phyloP scores from a whole-genome alignment of 2,329 filamentous ascomycete genomes.

The Amphichorda felina region DNA sequence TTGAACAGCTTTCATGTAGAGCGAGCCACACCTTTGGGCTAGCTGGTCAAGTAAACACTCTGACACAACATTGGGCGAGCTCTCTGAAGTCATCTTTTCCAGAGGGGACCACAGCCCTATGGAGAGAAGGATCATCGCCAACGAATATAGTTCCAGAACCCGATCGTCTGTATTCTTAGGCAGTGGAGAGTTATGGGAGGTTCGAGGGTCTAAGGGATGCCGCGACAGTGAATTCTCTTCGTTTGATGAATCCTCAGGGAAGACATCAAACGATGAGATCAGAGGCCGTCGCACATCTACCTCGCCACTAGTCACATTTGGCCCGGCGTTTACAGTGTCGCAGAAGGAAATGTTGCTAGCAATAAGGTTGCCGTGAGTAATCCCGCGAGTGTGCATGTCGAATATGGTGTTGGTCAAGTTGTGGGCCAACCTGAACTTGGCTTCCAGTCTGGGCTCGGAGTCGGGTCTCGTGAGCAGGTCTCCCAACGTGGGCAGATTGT shows the following conservation, averaged over 20 bases:
- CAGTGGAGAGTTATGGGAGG: slow-evolving; percentile 34
- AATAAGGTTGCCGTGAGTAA: slow-evolving; percentile 59
- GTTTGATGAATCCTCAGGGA: slow-evolving; percentile 23
- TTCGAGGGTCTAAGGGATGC: slow-evolving; percentile 53
- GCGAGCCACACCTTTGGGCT: slow-evolving; percentile 56
- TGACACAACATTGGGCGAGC: slow-evolving; percentile 37
- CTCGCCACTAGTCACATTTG: slow-evolving; percentile 25
- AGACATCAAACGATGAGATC: slow-evolving; percentile 64
- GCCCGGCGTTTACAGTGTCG: slow-evolving; percentile 15
- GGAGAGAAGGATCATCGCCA: slow-evolving; percentile 62
- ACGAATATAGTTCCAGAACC: slow-evolving; percentile 57
- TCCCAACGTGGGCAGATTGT: slow-evolving; percentile 39
- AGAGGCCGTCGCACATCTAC: slow-evolving; percentile 57
- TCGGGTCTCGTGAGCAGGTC: slow-evolving; percentile 39
- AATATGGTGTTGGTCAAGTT: slow-evolving; percentile 64
- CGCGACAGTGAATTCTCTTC: slow-evolving; percentile 24
- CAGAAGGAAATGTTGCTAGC: slow-evolving; percentile 59
- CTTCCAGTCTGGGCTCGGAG: slow-evolving; percentile 57
- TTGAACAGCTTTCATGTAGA: slow-evolving; percentile 66
- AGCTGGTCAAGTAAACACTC: slow-evolving; percentile 43
- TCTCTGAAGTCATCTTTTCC: slow-evolving; percentile 33
- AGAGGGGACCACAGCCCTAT: slow-evolving; percentile 66
- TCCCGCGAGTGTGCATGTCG: slow-evolving; percentile 56
- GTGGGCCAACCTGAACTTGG: slow-evolving; percentile 63
- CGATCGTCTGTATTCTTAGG: slow-evolving; percentile 40